Evolutionary conservation across 495 filamentous ascomycete species (phyloP), one percentile per base, ranked within the genome.

Genomic region (Penicillium coprophilum): DNA sequence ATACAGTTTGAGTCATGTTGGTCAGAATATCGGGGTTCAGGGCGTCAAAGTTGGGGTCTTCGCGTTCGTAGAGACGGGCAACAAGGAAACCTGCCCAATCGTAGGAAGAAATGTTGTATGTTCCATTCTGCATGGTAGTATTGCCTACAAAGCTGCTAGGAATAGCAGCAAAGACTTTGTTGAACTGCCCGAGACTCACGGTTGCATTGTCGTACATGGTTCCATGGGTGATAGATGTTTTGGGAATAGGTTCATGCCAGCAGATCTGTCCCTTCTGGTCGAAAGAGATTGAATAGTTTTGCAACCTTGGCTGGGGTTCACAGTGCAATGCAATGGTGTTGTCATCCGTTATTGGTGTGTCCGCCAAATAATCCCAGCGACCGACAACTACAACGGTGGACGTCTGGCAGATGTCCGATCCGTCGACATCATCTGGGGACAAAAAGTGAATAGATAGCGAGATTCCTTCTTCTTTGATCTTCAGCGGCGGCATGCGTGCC

Each of bases 1-100:
- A 76, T 11, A 76, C 73, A 4, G 44, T 63, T 24, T 66, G 66
- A n/a, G 70, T 71, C 20, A 71, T 48, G 15, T 62, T 41, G 1
- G 61, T 70, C 40, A 76, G 41, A 7, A 57, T 55, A 8, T 34
- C 53, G 2, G 68, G 13, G n/a, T 71, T 50, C 2, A 76, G 55
- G 0, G 65, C 61, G 17, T 65, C 61, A 17, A 73, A 63, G 1
- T 68, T 60, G 4, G 64, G 49, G 23, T 68, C 63, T 20, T 56
- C 55, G 21, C 64, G 69, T 32, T 71, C 62, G 40, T 76, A 76
- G 2, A 76, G 58, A 7, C 71, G 70, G 4, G 73, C 69, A 24
- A 74, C 70, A 23, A 76, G 62, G 45, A 74, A 76, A 0, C 73
- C 73, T 1, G 73, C 71, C 73, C 73, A 76, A 50, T 76, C 73